Evolutionary conservation across 2,329 filamentous ascomycete genomes (phyloP), one percentile per base, ranked within the genome.

Genomic region (Sclerotinia sclerotiorum): DNA sequence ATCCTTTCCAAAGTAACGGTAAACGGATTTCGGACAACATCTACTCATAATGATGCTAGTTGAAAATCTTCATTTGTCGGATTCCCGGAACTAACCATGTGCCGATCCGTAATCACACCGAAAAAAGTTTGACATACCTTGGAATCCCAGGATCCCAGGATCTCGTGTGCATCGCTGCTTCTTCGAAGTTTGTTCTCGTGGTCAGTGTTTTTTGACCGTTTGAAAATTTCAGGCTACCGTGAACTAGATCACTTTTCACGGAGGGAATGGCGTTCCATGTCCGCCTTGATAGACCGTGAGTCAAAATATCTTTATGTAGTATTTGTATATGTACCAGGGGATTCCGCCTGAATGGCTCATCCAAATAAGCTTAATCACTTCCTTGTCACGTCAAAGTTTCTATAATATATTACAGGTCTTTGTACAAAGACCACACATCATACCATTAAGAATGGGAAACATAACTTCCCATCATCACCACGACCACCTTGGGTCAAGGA

Each of bases 71-170:
- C 39, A 19, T 60, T 46, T 21, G 24, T 44, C 17, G 54, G 65
- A 55, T 48, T 48, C 42, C 15, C 49, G 65, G 65, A 63, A 29
- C 55, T 49, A 68, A 49, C 57, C 65, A 63, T 68, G 58, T 39
- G 15, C 65, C 57, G 57, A 63, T 55, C 57, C 49, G 27, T 46
- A 54, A 54, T 63, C 48, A 62, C 46, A 27, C 48, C 39, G 57
- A 48, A 68, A 55, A 32, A 44, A 42, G 35, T 19, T n/a, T 32
- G 13, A 63, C 57, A 15, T 54, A 67, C 29, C 19, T 11, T 42
- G 44, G 21, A 58, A 58, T 6, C 42, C 19, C 35, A 35, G 35
- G 35, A 35, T 35, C 35, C 39, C 19, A 5, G 24, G 17, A 5
- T 32, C 24, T 35, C 44, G 6, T 13, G 46, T 39, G n/a, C n/a